Evolutionary conservation across 2,329 filamentous ascomycete genomes (phyloP).

Genomic region (Xylaria polymorpha): DNA sequence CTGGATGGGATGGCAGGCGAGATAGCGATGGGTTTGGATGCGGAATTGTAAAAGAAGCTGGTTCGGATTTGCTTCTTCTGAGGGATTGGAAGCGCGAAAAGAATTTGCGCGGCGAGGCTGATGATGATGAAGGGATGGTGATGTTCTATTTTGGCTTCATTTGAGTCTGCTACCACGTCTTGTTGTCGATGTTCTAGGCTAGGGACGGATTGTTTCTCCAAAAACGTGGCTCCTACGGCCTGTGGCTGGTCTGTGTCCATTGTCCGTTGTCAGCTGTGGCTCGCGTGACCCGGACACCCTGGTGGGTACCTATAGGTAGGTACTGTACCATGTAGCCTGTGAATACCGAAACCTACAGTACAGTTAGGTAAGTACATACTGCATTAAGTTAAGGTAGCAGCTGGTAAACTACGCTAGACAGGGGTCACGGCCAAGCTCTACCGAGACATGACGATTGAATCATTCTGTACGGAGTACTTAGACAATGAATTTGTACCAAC

Average conservation of each 20-base stretch:
- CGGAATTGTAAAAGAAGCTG: not conserved
- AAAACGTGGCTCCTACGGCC: slow-evolving; percentile 32
- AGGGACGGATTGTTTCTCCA: slow-evolving; percentile 18
- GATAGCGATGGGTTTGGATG: not conserved
- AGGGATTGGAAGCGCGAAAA: slow-evolving; percentile 2
- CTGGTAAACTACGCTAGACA: slow-evolving; percentile 7
- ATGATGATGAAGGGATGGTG: not conserved
- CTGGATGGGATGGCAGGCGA: not conserved
- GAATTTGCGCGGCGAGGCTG: slow-evolving; percentile 8
- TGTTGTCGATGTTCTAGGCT: not conserved
- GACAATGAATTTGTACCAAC: not conserved
- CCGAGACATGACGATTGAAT: slow-evolving; percentile 31
- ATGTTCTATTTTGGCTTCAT: slow-evolving; percentile 11
- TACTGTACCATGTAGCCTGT: too few relatives aligned
- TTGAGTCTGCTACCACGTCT: slow-evolving; percentile 4
- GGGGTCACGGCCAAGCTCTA: slow-evolving; percentile 20
- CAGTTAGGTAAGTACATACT: too few relatives aligned
- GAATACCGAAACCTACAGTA: not conserved
- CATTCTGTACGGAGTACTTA: slow-evolving; percentile 5
- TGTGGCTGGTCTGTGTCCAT: slow-evolving; percentile 23
- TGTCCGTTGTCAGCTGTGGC: slow-evolving; percentile 21
- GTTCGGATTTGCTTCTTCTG: not conserved
- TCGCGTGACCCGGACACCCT: not conserved
- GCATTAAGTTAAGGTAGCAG: not conserved
- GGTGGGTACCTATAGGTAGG: not conserved